Base-by-base conservation (phyloP, 768 basidiomycete genomes). In the Pilatotrama ljubarskyi region DNA sequence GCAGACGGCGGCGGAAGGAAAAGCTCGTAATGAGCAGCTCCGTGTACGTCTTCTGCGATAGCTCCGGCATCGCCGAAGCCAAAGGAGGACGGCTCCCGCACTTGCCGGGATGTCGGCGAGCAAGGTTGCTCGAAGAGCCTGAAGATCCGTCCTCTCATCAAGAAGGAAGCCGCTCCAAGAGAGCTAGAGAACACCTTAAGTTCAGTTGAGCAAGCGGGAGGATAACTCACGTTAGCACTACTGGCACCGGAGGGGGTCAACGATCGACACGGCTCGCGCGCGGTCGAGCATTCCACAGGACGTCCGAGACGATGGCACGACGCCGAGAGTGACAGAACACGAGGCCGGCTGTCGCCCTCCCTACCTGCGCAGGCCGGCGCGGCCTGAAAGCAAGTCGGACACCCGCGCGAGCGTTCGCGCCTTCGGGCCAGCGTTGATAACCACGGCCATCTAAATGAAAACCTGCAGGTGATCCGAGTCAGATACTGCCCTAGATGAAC, bases 391-490 rank as follows among this genome's bases (percentile, higher is more conserved):
- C 17, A 38, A 32, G 47, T 42, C 37, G 49, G 59, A 51, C 59
- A 42, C n/a, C 48, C 52, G 60, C 49, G 60, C 60, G 60, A 49
- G 46, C 51, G 51, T 54, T 40, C 59, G 53, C 53, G 53, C 14
- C 49, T 47, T 48, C 46, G 61, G 35, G 35, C 50, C 55, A 52
- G 54, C 9, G 42, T 26, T 49, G 55, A 43, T 53, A 36, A 22
- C 51, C 51, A 48, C 55, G 48, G 50, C 49, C 49, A 43, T 51
- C 32, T 36, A 54, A 58, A 62, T 62, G 60, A 62, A 62, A 56
- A 38, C 61, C 61, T 58, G 61, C 61, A 62, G 61, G 61, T 36
- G 52, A 58, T 53, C 51, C 42, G 61, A 58, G 55, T 48, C 55
- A 51, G 54, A 60, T 52, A 50, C 29, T 25, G 38, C 43, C 40